These are phyloP conservation scores for Sicyos edulis DNA, from an alignment of 306 rosid species.

Conservation along the genomic window DNA sequence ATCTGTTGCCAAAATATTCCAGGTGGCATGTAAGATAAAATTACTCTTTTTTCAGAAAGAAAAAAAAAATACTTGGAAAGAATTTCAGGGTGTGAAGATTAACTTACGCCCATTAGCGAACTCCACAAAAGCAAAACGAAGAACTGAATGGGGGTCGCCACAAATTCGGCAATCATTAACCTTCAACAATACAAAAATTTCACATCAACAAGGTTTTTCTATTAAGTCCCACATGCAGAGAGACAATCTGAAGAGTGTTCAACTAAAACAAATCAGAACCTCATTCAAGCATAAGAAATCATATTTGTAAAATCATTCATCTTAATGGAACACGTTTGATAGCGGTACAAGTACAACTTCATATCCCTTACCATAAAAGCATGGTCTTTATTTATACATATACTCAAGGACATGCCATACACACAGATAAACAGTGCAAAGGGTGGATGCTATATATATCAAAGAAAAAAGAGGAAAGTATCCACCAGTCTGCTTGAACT, in stretches of 20 bases:
- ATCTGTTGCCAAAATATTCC: slow-evolving; percentile 45
- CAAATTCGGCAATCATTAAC: slow-evolving; percentile 95
- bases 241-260: neutral
- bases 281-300: slow-evolving; percentile 5
- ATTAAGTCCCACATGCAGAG: neutral
- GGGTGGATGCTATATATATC: neutral
- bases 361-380: neutral
- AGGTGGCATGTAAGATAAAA: slow-evolving; percentile 21
- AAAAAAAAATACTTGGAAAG: neutral
- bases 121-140: slow-evolving; percentile 99
- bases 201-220: neutral
- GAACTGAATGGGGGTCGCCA: slow-evolving; percentile 94
- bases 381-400: neutral
- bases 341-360: slow-evolving; percentile 1
- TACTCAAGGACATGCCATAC: neutral
- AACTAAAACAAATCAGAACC: neutral
- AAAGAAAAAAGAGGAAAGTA: neutral
- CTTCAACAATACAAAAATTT: slow-evolving; percentile 35
- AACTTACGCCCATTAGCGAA: slow-evolving; percentile 89
- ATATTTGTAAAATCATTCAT: neutral
- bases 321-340: neutral
- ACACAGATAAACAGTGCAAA: neutral
- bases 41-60: neutral
- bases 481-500: slow-evolving; percentile 1
- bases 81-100: neutral